phyloP scores from a whole-genome alignment of 257 asterid species.

The Scutellaria galericulata region DNA sequence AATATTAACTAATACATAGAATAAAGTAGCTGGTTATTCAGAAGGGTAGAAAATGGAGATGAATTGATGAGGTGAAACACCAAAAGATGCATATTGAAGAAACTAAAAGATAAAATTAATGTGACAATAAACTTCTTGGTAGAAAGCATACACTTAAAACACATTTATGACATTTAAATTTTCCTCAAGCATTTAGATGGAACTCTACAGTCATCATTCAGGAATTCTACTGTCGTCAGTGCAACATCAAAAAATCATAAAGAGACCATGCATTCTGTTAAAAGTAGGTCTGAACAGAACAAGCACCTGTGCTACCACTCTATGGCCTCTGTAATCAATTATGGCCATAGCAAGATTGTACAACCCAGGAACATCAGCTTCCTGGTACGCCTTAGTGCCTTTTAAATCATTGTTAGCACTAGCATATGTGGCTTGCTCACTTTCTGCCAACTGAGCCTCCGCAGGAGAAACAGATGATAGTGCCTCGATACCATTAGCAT shows the following conservation, averaged over 20 bases:
- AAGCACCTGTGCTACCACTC: conserved; percentile 96
- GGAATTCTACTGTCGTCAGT: conserved; percentile 3
- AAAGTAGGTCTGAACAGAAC: conserved; percentile 21
- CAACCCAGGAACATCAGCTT: conserved; percentile 90
- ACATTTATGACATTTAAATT: background rate
- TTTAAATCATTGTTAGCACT: conserved; percentile 95
- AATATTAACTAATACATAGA: conserved; percentile 7
- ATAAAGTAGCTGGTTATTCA: conserved; percentile 3
- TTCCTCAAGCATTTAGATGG: conserved; percentile 6
- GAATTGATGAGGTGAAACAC: background rate
- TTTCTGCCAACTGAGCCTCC: conserved; percentile 83
- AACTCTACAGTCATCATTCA: background rate
- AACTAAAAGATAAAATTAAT: background rate
- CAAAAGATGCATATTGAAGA: conserved; percentile 22
- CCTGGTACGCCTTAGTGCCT: conserved; percentile 98
- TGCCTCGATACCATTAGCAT: conserved; percentile 43
- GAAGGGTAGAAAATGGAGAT: background rate
- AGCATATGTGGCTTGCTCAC: conserved; percentile 98
- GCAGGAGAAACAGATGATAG: conserved; percentile 54
- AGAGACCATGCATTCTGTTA: background rate
- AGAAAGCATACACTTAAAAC: background rate
- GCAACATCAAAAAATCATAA: conserved; percentile 10
- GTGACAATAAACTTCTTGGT: background rate
- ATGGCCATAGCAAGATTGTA: conserved; percentile 97
- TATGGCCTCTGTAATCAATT: conserved; percentile 95